phyloP scores from a whole-genome alignment of 768 basidiomycete species.

The Psilocybe tampanensis region DNA sequence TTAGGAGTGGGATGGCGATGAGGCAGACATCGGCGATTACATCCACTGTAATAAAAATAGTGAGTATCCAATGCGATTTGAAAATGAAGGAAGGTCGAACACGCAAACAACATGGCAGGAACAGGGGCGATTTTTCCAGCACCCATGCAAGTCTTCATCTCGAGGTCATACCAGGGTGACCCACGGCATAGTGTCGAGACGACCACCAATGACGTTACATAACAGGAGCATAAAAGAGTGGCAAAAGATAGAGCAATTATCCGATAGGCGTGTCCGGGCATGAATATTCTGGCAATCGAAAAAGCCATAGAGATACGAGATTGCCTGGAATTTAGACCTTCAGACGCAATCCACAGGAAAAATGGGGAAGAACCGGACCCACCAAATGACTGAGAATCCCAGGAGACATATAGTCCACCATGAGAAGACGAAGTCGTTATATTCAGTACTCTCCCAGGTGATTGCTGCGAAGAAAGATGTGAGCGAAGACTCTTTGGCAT shows the following conservation, averaged over 20 bases:
- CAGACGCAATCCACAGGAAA: neutral
- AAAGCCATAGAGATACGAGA: slow-evolving; percentile 15
- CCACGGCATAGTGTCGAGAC: slow-evolving; percentile 8
- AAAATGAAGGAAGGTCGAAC: neutral
- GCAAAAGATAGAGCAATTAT: slow-evolving; percentile 4
- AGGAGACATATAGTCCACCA: slow-evolving; percentile 8
- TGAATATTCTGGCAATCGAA: slow-evolving; percentile 16
- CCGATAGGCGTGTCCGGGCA: slow-evolving; percentile 9
- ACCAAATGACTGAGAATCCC: slow-evolving; percentile 11
- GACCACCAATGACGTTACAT: slow-evolving; percentile 2
- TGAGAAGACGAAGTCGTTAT: neutral
- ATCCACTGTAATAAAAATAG: slow-evolving; percentile 19
- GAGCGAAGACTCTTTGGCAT: too few species aligned
- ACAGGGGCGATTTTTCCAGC: neutral
- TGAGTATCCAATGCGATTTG: neutral
- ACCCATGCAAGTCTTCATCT: neutral
- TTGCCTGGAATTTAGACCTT: neutral
- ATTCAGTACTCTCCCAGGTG: neutral
- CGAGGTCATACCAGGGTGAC: slow-evolving; percentile 1
- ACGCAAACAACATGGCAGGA: slow-evolving; percentile 1
- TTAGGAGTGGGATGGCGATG: slow-evolving; percentile 23
- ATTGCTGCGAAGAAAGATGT: too few species aligned
- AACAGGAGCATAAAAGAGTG: neutral
- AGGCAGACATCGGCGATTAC: slow-evolving; percentile 26
- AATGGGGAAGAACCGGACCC: neutral